These are phyloP conservation scores for Lasiosphaeria miniovina DNA, from an alignment of 495 filamentous ascomycete species.

Conservation along the genomic window DNA sequence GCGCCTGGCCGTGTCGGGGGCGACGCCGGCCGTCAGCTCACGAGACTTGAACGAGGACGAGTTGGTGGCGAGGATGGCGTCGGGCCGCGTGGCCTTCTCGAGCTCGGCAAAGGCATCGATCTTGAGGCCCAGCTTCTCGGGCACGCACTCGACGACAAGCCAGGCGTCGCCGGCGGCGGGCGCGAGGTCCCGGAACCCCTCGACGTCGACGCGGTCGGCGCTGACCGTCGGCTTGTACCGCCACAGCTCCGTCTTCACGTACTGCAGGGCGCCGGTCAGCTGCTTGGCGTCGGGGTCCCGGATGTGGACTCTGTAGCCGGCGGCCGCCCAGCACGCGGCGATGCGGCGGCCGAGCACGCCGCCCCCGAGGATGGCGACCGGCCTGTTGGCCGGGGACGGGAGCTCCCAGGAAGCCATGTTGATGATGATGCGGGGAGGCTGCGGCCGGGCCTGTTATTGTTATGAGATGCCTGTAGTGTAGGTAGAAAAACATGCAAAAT, in stretches of 20 bases:
- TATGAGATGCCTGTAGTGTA: too few relatives aligned
- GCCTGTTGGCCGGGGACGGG: slow-evolving; percentile 13
- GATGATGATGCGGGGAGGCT: background rate
- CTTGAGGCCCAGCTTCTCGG: slow-evolving; percentile 53
- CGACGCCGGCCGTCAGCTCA: slow-evolving; percentile 46
- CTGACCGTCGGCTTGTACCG: slow-evolving; percentile 19
- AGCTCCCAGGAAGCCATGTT: slow-evolving; percentile 17
- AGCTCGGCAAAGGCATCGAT: slow-evolving; percentile 48
- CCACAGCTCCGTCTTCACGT: slow-evolving; percentile 22
- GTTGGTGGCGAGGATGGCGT: slow-evolving; percentile 52
- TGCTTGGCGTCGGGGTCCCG: slow-evolving; percentile 20
- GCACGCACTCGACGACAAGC: slow-evolving; percentile 55
- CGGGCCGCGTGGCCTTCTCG: slow-evolving; percentile 34
- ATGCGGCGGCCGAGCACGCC: slow-evolving; percentile 31
- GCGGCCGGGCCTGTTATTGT: too few relatives aligned
- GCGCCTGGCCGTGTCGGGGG: slow-evolving; percentile 29
- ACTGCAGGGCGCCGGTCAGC: slow-evolving; percentile 24
- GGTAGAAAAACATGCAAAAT: too few relatives aligned
- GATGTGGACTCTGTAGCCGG: slow-evolving; percentile 36
- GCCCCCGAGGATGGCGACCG: slow-evolving; percentile 22
- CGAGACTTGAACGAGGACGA: slow-evolving; percentile 49
- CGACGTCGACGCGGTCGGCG: slow-evolving; percentile 13
- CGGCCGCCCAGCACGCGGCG: slow-evolving; percentile 28
- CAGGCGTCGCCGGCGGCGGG: slow-evolving; percentile 43
- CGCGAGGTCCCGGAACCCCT: slow-evolving; percentile 34